phyloP scores from a whole-genome alignment of 352 stramenopile genomes.

The Globisporangium acanthophoron region DNA sequence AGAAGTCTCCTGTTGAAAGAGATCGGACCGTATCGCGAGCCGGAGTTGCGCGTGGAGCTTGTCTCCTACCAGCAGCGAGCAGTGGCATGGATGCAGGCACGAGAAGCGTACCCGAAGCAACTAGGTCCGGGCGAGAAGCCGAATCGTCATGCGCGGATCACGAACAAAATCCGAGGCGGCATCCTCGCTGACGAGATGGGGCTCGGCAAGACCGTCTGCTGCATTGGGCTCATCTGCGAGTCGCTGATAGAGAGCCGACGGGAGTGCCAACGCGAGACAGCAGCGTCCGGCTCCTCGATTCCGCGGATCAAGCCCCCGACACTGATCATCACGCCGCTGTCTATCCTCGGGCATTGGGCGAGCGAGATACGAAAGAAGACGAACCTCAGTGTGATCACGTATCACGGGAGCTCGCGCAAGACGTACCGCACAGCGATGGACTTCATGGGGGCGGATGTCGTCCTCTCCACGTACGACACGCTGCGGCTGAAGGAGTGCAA shows the following conservation, averaged over 20 bases:
- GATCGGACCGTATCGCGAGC: slow-evolving; percentile 34
- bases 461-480: slow-evolving; percentile 80
- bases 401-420: slow-evolving; percentile 64
- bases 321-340: slow-evolving; percentile 79
- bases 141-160: slow-evolving; percentile 21
- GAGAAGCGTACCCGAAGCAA: slow-evolving; percentile 24
- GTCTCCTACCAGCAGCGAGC: slow-evolving; percentile 81
- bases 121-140: slow-evolving; percentile 9
- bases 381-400: slow-evolving; percentile 67
- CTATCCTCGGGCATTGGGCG: slow-evolving; percentile 84
- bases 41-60: slow-evolving; percentile 56
- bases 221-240: slow-evolving; percentile 72
- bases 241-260: slow-evolving; percentile 43
- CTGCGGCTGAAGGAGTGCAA: slow-evolving; percentile 71
- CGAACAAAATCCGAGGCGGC: slow-evolving; percentile 54
- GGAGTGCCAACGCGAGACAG: slow-evolving; percentile 14
- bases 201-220: slow-evolving; percentile 88
- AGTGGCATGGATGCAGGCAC: slow-evolving; percentile 85
- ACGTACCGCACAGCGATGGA: slow-evolving; percentile 56
- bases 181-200: slow-evolving; percentile 89
- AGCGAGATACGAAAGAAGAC: slow-evolving; percentile 75
- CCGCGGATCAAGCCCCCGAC: slow-evolving; percentile 48
- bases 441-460: slow-evolving; percentile 76
- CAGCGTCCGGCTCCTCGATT: slow-evolving; percentile 11
- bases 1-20: slow-evolving; percentile 29